Evolutionary conservation across 257 asterid species (phyloP).

Genomic region (Solanum piurae): DNA sequence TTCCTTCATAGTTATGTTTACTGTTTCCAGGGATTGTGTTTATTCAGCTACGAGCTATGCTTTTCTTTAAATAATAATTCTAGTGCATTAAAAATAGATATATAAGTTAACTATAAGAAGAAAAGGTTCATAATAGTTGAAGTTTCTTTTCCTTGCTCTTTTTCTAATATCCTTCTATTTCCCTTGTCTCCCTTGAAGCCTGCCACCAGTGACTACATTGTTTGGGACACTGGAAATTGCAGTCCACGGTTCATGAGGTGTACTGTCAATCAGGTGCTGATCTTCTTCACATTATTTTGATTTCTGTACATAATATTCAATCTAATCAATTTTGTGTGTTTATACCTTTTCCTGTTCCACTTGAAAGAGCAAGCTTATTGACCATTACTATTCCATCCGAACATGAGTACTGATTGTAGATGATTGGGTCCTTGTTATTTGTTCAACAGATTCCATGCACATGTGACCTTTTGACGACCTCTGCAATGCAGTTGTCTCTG

Average conservation of each 20-base stretch:
- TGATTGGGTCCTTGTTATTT: not conserved
- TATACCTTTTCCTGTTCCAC: slow-evolving; percentile 12
- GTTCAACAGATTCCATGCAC: slow-evolving; percentile 78
- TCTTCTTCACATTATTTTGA: not conserved
- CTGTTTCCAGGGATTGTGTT: not conserved
- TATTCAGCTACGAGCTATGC: not conserved
- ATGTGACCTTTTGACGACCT: slow-evolving; percentile 77
- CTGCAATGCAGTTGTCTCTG: slow-evolving; percentile 91
- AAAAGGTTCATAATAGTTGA: not conserved
- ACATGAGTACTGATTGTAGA: not conserved
- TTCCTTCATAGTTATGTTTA: not conserved
- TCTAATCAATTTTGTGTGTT: not conserved
- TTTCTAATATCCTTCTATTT: not conserved
- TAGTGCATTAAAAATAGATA: not conserved
- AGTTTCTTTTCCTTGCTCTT: not conserved
- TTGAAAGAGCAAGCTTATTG: not conserved
- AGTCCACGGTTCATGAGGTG: slow-evolving; percentile 97
- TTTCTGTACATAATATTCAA: not conserved
- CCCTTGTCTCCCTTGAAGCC: slow-evolving; percentile 42
- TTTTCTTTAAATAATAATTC: not conserved
- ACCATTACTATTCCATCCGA: not conserved
- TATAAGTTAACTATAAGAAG: not conserved
- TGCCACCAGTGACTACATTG: slow-evolving; percentile 87
- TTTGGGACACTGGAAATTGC: slow-evolving; percentile 90
- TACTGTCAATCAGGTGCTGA: slow-evolving; percentile 72